A percentile compares a stretch with the other conserved stretches of the same genome.
Conservation (phyloP, 1,284 basidiomycete species). For the Cystobasidiaceae sp. region DNA sequence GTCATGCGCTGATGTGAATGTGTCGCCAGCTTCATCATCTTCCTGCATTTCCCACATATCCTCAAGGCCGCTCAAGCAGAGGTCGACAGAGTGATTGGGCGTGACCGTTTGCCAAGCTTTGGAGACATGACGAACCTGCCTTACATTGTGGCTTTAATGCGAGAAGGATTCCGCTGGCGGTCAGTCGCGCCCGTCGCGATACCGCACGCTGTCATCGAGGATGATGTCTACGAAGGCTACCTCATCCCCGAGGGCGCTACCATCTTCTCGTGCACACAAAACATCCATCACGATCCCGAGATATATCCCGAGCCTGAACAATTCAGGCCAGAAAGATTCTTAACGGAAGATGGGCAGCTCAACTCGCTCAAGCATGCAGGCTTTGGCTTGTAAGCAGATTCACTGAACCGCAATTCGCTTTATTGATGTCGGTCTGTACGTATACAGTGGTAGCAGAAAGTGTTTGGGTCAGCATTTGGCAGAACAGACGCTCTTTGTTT, state of each 20-base stretch:
- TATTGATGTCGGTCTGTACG: not conserved
- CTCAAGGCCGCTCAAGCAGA: constrained; percentile 30
- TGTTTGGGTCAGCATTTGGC: constrained; percentile 11
- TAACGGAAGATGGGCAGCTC: constrained; percentile 14
- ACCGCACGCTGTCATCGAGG: constrained; percentile 37
- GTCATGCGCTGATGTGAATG: not conserved
- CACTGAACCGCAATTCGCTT: not conserved
- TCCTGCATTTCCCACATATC: constrained; percentile 4
- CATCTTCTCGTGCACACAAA: constrained; percentile 34
- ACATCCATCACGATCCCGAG: constrained; percentile 34
- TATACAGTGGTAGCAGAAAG: constrained; percentile 1
- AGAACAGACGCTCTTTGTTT: constrained; percentile 1
- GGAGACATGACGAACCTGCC: constrained; percentile 41
- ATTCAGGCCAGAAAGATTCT: constrained; percentile 36
- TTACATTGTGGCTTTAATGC: constrained; percentile 42
- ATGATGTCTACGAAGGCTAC: constrained; percentile 43
- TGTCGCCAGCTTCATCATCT: not conserved
- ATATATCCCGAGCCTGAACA: constrained; percentile 33
- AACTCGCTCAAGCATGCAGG: constrained; percentile 24
- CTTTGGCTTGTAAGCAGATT: not conserved
- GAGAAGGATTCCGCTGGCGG: constrained; percentile 45
- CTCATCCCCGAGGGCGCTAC: constrained; percentile 44
- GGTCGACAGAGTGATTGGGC: constrained; percentile 33
- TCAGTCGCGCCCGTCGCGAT: constrained; percentile 41
- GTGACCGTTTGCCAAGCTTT: constrained; percentile 46